Percentiles rank a stretch among this genome's conserved stretches.
Evolutionary conservation across 2,329 filamentous ascomycete genomes (phyloP).

Genomic region (Ceratocystis cubensis): DNA sequence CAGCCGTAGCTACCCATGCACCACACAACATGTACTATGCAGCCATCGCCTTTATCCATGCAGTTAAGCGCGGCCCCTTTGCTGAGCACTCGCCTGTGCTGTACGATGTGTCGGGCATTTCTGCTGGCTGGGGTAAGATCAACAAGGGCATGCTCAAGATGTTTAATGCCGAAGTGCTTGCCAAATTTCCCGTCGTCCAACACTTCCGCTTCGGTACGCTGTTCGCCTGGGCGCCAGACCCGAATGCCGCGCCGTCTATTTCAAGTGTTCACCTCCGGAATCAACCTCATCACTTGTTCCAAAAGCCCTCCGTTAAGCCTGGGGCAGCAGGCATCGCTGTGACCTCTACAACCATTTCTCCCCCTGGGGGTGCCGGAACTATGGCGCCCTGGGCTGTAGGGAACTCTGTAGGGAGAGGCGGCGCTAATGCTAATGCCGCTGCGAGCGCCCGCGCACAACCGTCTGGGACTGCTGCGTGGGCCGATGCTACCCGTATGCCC

Average conservation of each 20-base stretch:
- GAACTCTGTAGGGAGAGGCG: background rate
- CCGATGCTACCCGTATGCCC: constrained; percentile 32
- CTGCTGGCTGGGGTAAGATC: constrained; percentile 94
- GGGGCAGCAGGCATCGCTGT: background rate
- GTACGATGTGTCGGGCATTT: constrained; percentile 86
- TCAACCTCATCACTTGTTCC: constrained; percentile 32
- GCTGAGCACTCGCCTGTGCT: constrained; percentile 95
- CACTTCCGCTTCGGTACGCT: constrained; percentile 77
- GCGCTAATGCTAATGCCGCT: background rate
- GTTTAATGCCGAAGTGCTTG: constrained; percentile 93
- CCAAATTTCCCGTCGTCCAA: constrained; percentile 97
- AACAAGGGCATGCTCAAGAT: constrained; percentile 98
- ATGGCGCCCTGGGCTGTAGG: constrained; percentile 9
- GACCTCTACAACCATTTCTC: constrained; percentile 15
- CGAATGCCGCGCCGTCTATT: constrained; percentile 38
- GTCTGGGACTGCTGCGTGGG: constrained; percentile 33
- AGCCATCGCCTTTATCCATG: constrained; percentile 91
- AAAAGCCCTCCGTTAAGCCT: background rate
- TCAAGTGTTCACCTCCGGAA: constrained; percentile 46
- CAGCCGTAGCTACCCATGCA: constrained; percentile 53
- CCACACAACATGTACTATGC: constrained; percentile 79
- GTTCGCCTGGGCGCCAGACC: constrained; percentile 64
- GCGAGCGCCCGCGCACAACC: background rate
- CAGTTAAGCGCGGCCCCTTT: constrained; percentile 91
- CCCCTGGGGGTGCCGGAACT: constrained; percentile 27